Percentiles rank a stretch among this genome's conserved stretches.
Conservation (phyloP, 176 grass and related monocot species). For the Eremochloa ophiuroides region DNA sequence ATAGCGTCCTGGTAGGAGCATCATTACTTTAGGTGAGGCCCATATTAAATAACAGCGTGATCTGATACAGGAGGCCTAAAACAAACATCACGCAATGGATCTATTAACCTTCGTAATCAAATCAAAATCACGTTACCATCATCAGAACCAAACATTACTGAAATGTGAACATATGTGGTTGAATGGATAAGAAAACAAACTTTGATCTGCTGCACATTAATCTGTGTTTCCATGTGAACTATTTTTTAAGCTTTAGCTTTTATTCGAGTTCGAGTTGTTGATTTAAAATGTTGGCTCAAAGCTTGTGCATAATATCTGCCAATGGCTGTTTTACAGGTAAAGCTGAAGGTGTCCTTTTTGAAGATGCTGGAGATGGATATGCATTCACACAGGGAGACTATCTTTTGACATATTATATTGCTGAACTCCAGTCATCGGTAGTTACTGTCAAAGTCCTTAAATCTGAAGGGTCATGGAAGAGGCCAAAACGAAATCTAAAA, state of each 20-base stretch:
- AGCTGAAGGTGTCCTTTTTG: conserved; percentile 81
- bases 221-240: neutral
- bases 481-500: conserved; percentile 54
- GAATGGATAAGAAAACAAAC: neutral
- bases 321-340: conserved; percentile 53
- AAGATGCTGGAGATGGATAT: conserved; percentile 92
- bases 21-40: neutral
- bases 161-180: neutral
- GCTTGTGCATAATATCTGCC: neutral
- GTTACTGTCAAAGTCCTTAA: conserved; percentile 62
- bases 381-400: conserved; percentile 63
- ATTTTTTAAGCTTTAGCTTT: neutral
- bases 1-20: neutral
- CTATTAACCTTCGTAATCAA: neutral
- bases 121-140: neutral
- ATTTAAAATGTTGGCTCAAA: neutral
- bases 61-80: neutral
- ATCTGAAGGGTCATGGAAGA: conserved; percentile 67
- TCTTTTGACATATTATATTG: conserved; percentile 79
- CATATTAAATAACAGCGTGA: neutral
- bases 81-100: neutral
- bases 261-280: neutral
- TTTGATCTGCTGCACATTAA: neutral
- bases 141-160: neutral
- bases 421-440: conserved; percentile 57